phyloP scores from a whole-genome alignment of 768 basidiomycete genomes.

The Leccinum subgranulosum region DNA sequence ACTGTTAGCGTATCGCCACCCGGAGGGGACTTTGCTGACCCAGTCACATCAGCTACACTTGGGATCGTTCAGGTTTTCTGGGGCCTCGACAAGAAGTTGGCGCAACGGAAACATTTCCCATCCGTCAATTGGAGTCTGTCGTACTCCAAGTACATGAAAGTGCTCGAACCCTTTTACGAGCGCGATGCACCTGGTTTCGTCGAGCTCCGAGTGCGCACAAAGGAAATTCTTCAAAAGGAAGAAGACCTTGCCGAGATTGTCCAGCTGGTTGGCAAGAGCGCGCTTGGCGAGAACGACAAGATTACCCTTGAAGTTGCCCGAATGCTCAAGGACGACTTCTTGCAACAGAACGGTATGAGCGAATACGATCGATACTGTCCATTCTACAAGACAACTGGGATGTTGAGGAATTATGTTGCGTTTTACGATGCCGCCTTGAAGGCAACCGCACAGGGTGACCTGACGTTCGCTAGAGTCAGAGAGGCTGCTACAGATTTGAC shows the following conservation, averaged over 20 bases:
- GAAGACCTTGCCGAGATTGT: constrained; percentile 99
- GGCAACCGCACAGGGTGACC: constrained; percentile 78
- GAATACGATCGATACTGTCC: constrained; percentile 97
- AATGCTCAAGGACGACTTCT: constrained; percentile 96
- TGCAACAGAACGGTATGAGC: constrained; percentile 99
- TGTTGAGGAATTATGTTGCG: constrained; percentile 91
- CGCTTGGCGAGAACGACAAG: constrained; percentile 95
- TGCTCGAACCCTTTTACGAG: constrained; percentile 92
- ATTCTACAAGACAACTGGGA: constrained; percentile 97
- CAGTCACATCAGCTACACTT: constrained; percentile 95
- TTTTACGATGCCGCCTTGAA: constrained; percentile 91
- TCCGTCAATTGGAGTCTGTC: constrained; percentile 99
- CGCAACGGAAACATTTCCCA: constrained; percentile 98
- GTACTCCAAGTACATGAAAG: constrained; percentile 97
- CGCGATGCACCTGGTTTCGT: constrained; percentile 90
- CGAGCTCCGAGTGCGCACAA: constrained; percentile 85
- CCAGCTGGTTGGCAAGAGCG: constrained; percentile 98
- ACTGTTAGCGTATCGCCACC: constrained; percentile 86
- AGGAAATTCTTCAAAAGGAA: constrained; percentile 98
- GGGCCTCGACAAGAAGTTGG: constrained; percentile 99
- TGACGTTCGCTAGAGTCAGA: constrained; percentile 84
- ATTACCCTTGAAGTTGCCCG: constrained; percentile 96
- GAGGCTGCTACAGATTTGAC: constrained; percentile 84
- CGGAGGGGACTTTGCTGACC: constrained; percentile 99
- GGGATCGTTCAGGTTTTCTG: constrained; percentile 99